Evolutionary conservation across 2,329 filamentous ascomycete genomes (phyloP).

Genomic region (Harringtonia aguacate): DNA sequence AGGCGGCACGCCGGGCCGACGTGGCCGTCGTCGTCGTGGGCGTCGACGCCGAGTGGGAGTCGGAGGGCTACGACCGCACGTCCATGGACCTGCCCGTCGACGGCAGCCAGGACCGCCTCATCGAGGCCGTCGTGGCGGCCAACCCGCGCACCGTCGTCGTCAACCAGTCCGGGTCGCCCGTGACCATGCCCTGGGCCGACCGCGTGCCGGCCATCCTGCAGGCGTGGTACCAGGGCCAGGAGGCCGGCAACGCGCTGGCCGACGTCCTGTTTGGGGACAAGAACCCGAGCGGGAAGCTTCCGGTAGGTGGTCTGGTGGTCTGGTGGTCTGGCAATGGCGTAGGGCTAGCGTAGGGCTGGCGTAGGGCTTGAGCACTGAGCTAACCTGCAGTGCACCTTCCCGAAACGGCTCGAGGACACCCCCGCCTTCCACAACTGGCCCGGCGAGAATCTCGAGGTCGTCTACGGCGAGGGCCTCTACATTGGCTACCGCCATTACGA

Average conservation of each 20-base stretch:
- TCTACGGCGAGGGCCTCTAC: slow-evolving; percentile 74
- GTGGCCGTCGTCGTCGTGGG: slow-evolving; percentile 52
- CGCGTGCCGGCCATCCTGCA: slow-evolving; percentile 57
- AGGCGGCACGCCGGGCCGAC: slow-evolving; percentile 38
- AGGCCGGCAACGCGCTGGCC: slow-evolving; percentile 57
- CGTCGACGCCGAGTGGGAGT: slow-evolving; percentile 30
- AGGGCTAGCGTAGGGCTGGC: too few relatives aligned
- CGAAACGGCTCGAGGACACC: slow-evolving; percentile 55
- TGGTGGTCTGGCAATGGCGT: too few relatives aligned
- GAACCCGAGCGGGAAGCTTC: slow-evolving; percentile 59
- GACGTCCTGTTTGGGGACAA: slow-evolving; percentile 54
- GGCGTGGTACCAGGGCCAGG: slow-evolving; percentile 61
- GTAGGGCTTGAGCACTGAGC: too few relatives aligned
- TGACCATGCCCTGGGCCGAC: slow-evolving; percentile 60
- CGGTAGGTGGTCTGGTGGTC: too few relatives aligned
- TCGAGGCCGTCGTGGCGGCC: slow-evolving; percentile 16
- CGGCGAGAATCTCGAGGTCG: slow-evolving; percentile 56
- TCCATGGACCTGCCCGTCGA: slow-evolving; percentile 32
- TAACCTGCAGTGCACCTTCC: slow-evolving; percentile 37
- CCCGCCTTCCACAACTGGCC: slow-evolving; percentile 67
- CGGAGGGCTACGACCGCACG: slow-evolving; percentile 10
- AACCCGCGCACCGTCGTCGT: slow-evolving; percentile 59
- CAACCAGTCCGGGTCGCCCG: slow-evolving; percentile 57
- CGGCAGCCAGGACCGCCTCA: slow-evolving; percentile 14
- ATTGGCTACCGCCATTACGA: slow-evolving; percentile 80